Evolutionary conservation across 1,139 yeast species (phyloP).

Genomic region (Lodderomyces parapsilosis): DNA sequence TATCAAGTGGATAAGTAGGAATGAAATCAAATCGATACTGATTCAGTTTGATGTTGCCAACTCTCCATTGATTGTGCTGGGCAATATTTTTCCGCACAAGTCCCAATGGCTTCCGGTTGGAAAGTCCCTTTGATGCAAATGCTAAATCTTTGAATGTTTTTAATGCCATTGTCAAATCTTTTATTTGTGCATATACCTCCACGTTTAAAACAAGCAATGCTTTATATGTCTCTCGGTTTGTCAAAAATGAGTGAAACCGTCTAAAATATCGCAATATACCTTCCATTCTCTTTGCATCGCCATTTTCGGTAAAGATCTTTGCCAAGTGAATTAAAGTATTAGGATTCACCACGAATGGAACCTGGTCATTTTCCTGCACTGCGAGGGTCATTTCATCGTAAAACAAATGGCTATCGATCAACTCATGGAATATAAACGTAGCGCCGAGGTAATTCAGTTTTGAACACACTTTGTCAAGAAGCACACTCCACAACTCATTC

Average conservation of each 20-base stretch:
- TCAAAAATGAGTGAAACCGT: constrained; percentile 34
- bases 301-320: constrained; percentile 27
- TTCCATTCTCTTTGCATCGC: constrained; percentile 25
- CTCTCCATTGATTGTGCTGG: constrained; percentile 22
- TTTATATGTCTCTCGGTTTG: constrained; percentile 25
- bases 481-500: constrained; percentile 38
- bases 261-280: constrained; percentile 37
- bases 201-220: constrained; percentile 27
- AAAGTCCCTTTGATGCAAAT: not conserved
- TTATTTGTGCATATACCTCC: constrained; percentile 30
- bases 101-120: no score
- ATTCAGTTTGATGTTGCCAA: constrained; percentile 22
- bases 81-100: no score
- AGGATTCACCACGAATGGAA: constrained; percentile 36
- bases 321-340: constrained; percentile 25
- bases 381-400: constrained; percentile 20
- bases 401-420: constrained; percentile 27
- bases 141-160: constrained; percentile 23
- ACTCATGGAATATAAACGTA: constrained; percentile 33
- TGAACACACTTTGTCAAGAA: constrained; percentile 26
- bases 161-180: constrained; percentile 25
- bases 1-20: constrained; percentile 12
- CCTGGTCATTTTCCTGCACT: constrained; percentile 19
- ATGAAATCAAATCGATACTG: constrained; percentile 5
- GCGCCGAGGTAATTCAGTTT: constrained; percentile 33